Conservation (phyloP, 1,284 basidiomycete species). For the Moniliella sp. region DNA sequence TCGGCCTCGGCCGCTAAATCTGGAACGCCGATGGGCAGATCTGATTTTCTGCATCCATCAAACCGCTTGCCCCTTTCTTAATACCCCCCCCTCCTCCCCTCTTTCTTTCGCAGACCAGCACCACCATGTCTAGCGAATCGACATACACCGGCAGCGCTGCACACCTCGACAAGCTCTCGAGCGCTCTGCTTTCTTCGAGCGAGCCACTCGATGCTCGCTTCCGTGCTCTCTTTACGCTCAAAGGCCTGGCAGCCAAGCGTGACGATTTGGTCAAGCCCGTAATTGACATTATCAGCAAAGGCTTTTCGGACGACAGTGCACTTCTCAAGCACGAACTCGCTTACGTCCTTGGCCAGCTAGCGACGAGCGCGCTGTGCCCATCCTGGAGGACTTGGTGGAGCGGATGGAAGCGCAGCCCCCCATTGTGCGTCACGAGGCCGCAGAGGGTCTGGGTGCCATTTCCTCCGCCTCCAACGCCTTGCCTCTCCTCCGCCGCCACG, state of each 20-base stretch:
- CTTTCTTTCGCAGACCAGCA: no score
- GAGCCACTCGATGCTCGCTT: constrained; percentile 71
- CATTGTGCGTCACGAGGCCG: constrained; percentile 97
- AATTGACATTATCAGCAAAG: constrained; percentile 63
- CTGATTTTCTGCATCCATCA: no score
- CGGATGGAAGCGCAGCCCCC: constrained; percentile 51
- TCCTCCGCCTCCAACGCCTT: constrained; percentile 46
- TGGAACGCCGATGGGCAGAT: no score
- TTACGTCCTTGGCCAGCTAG: constrained; percentile 86
- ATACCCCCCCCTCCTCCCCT: no score
- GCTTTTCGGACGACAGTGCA: constrained; percentile 65
- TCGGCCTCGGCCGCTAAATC: no score
- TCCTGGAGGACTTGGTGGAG: constrained; percentile 54
- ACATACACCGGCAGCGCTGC: no score
- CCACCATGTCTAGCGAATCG: no score
- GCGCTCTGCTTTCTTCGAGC: constrained; percentile 38
- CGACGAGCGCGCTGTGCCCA: constrained; percentile 50
- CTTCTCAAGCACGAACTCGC: constrained; percentile 90
- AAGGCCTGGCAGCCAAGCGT: constrained; percentile 49
- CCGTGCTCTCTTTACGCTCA: constrained; percentile 75
- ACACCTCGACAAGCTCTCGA: not conserved
- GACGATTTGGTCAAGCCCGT: not conserved
- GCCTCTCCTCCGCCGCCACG: constrained; percentile 51
- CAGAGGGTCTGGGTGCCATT: constrained; percentile 92
- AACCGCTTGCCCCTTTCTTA: no score